These are phyloP conservation scores for Metarhizium anisopliae DNA, from an alignment of 2,329 filamentous ascomycete species.

Conservation along the genomic window DNA sequence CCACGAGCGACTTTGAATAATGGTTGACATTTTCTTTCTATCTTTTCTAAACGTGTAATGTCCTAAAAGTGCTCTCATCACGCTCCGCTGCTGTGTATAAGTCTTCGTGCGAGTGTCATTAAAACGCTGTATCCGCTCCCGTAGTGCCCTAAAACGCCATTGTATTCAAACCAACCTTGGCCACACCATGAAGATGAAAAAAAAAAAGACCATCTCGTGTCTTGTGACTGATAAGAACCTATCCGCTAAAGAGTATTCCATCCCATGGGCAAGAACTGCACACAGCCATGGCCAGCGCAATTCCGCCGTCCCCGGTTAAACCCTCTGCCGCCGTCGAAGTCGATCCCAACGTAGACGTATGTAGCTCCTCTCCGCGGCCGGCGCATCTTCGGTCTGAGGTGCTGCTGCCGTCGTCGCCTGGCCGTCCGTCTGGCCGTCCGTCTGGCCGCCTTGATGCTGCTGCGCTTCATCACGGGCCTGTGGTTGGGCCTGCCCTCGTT, in stretches of 20 bases:
- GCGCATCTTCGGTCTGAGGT: neutral
- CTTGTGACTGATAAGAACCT: too few relatives aligned
- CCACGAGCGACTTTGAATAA: neutral
- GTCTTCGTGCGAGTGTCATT: too few relatives aligned
- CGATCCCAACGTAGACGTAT: neutral
- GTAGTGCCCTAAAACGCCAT: neutral
- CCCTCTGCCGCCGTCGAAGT: neutral
- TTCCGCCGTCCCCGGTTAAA: too few relatives aligned
- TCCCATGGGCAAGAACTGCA: too few relatives aligned
- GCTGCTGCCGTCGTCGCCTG: neutral
- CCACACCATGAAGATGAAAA: neutral
- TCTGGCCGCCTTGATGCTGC: neutral
- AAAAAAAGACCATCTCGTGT: too few relatives aligned
- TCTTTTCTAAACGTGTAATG: neutral
- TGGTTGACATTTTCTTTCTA: neutral
- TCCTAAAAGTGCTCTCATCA: neutral
- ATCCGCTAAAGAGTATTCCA: too few relatives aligned
- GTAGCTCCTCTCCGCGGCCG: neutral
- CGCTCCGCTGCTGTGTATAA: neutral
- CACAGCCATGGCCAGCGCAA: too few relatives aligned
- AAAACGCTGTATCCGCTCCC: too few relatives aligned
- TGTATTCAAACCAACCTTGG: neutral
- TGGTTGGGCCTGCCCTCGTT: neutral
- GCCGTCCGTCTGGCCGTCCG: neutral
- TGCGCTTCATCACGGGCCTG: neutral